These are phyloP conservation scores for Xylariales sp. DNA, from an alignment of 2,329 filamentous ascomycete genomes.

Conservation along the genomic window DNA sequence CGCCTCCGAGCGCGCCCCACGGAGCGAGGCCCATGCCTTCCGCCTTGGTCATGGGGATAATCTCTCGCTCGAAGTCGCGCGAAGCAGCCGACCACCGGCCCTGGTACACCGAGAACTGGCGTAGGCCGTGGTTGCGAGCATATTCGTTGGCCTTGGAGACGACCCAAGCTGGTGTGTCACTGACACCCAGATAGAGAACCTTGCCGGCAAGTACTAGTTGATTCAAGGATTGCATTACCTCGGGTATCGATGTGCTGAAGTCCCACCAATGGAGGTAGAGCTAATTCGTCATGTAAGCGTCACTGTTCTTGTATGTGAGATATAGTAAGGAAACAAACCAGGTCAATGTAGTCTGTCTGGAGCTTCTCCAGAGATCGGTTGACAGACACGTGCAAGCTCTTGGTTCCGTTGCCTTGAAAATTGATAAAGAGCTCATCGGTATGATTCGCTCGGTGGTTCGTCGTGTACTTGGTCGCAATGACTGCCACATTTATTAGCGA, in stretches of 20 bases:
- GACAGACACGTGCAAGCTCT: conserved; percentile 68
- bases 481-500: conserved; percentile 55
- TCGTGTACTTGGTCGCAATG: conserved; percentile 76
- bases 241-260: conserved; percentile 71
- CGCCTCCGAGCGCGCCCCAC: conserved; percentile 69
- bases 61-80: conserved; percentile 78
- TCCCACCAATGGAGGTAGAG: conserved; percentile 77
- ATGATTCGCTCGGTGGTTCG: conserved; percentile 62
- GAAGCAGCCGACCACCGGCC: conserved; percentile 70
- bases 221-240: conserved; percentile 77
- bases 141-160: conserved; percentile 75
- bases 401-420: conserved; percentile 69
- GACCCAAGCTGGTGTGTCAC: conserved; percentile 76
- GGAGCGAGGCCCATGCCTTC: conserved; percentile 72
- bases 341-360: conserved; percentile 76
- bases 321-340: conserved; percentile 54
- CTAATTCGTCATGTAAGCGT: conserved; percentile 47
- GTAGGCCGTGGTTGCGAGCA: conserved; percentile 75
- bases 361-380: conserved; percentile 69
- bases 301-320: background rate
- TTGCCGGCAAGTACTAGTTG: conserved; percentile 69
- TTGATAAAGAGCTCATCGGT: conserved; percentile 61
- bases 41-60: conserved; percentile 71
- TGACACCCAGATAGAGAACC: conserved; percentile 75
- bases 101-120: conserved; percentile 76